Conservation (phyloP, 345 rosid species). For the Citrus maxima region DNA sequence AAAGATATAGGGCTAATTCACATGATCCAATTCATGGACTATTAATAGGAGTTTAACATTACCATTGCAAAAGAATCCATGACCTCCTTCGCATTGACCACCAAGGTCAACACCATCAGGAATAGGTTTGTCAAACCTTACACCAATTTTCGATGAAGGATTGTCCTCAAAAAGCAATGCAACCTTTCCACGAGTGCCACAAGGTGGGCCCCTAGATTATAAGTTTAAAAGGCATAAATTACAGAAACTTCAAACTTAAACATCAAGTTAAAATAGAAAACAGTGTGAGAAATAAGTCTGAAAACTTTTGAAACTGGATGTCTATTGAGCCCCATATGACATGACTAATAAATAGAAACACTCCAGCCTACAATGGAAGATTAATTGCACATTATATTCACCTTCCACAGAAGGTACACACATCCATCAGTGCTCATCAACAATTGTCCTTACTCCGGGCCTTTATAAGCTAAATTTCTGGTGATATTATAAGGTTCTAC, state of each 20-base stretch:
- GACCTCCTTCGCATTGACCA: slow-evolving; percentile 58
- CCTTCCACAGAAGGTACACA: neutral
- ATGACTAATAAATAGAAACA: neutral
- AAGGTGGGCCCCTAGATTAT: slow-evolving; percentile 56
- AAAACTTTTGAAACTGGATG: neutral
- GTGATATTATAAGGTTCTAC: neutral
- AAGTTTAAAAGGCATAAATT: slow-evolving; percentile 5
- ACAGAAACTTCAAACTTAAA: slow-evolving; percentile 3
- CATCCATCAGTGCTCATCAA: neutral
- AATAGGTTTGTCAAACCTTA: slow-evolving; percentile 73
- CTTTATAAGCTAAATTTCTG: neutral
- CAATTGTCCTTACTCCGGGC: neutral
- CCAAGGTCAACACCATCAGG: slow-evolving; percentile 91
- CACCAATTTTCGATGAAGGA: slow-evolving; percentile 79
- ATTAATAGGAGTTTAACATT: slow-evolving; percentile 20
- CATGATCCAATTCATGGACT: neutral
- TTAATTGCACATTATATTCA: neutral
- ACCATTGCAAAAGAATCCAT: slow-evolving; percentile 89
- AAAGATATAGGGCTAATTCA: neutral
- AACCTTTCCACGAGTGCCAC: slow-evolving; percentile 69
- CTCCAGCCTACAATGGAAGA: neutral
- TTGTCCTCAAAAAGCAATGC: slow-evolving; percentile 61
- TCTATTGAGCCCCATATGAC: neutral
- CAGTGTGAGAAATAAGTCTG: slow-evolving; percentile 3
- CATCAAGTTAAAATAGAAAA: slow-evolving; percentile 6